These are phyloP conservation scores for Salpingoeca rosetta DNA, from an alignment of 78 protist genomes.

Conservation along the genomic window DNA sequence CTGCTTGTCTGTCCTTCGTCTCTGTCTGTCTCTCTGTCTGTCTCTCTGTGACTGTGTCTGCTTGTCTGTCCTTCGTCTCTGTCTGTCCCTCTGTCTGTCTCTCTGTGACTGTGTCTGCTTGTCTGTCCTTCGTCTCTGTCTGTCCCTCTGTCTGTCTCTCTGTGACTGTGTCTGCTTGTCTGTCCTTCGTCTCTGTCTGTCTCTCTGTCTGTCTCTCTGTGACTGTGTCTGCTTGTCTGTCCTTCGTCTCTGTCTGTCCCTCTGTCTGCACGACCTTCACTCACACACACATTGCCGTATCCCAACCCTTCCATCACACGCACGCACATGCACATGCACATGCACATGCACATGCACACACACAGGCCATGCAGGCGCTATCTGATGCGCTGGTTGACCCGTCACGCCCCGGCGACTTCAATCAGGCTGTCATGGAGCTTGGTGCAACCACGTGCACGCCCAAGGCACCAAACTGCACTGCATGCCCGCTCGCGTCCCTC, in stretches of 20 bases:
- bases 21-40: neutral
- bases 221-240: neutral
- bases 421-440: conserved; percentile 78
- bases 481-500: conserved; percentile 40
- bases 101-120: neutral
- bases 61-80: neutral
- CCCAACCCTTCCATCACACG: neutral
- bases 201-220: neutral
- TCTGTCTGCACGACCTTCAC: neutral
- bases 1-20: neutral
- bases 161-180: neutral
- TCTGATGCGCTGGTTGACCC: conserved; percentile 34
- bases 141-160: neutral
- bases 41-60: neutral
- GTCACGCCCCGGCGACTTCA: conserved; percentile 47
- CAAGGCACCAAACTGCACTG: conserved; percentile 33
- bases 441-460: conserved; percentile 74
- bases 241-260: neutral
- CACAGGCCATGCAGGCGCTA: conserved; percentile 6
- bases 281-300: neutral
- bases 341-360: neutral
- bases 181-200: neutral
- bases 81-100: neutral
- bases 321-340: neutral
- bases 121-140: neutral